Evolutionary conservation across 2,329 filamentous ascomycete genomes (phyloP), one percentile per base, ranked within the genome.

Genomic region (Lachnellula arida): DNA sequence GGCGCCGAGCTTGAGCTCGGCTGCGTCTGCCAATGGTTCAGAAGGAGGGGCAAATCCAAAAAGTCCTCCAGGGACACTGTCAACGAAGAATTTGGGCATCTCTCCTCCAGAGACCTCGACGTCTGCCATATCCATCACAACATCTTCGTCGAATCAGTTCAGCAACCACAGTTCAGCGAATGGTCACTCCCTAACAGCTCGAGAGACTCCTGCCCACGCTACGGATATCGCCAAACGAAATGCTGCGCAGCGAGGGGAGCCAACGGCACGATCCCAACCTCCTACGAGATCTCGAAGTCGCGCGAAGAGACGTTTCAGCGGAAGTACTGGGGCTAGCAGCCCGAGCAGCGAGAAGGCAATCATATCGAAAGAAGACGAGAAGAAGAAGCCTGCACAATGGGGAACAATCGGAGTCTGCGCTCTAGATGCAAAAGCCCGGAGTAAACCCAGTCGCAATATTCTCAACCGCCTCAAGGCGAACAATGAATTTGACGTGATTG

Each of bases 371-470:
- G 76, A 79, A 60, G 80, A 86, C 66, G 82, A 80, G 68, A 80
- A 86, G 66, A 79, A 84, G 28, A 86, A 84, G 70, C 81, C 82
- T 9, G 78, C 82, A 4, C 79, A 81, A 2, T 81, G 77, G 71
- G 84, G 84, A 44, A 78, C 85, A 49, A 96, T 99, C 68, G 94
- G 94, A 51, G 91, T 99, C 9, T 99, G 94, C 71, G 95, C 94
- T 22, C 78, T 99, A 56, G 94, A 99, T 74, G 83, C 93, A 64
- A 99, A 99, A 75, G 94, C 94, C 37, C 84, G 94, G 67, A 97
- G 92, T 78, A 97, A 97, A 73, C 94, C 94, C 1, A 97, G 93
- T 69, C 83, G 95, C 63, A 97, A 96, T 68, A 99, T 99, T 64
- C 76, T 99, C 57, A 97, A 96, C 68, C 85, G 92, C 50, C 79